phyloP scores from a whole-genome alignment of 2,329 filamentous ascomycete genomes.

The Botrytis porri region DNA sequence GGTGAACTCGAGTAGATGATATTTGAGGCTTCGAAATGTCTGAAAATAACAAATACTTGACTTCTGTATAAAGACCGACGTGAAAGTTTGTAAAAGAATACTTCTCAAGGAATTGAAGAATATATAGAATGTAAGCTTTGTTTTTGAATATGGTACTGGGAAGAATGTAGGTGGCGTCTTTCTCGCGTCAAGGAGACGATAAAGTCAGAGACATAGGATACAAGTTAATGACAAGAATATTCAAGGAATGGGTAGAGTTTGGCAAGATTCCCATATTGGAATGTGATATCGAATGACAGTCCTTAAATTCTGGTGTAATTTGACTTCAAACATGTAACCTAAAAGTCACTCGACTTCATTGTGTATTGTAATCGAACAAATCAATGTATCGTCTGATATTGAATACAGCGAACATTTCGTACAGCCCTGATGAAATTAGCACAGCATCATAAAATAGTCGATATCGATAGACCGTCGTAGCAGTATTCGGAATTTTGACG shows the following conservation, averaged over 20 bases:
- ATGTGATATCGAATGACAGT: constrained; percentile 2
- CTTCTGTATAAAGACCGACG: constrained; percentile 8
- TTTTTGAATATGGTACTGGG: neutral
- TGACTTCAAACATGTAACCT: neutral
- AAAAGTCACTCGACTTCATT: constrained; percentile 3
- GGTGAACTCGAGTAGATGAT: constrained; percentile 1
- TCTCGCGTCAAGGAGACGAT: neutral
- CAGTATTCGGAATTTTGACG: neutral
- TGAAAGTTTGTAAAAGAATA: constrained; percentile 6
- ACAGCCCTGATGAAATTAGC: neutral
- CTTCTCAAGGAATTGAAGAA: neutral
- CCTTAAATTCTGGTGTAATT: neutral
- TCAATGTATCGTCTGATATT: neutral
- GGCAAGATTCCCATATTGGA: constrained; percentile 9
- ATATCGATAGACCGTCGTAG: neutral
- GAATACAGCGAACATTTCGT: neutral
- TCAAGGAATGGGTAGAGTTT: constrained; percentile 9
- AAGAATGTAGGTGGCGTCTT: constrained; percentile 18
- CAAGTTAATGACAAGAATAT: neutral
- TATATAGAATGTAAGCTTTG: constrained; percentile 18
- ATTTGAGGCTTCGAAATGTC: constrained; percentile 14
- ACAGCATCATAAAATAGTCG: neutral
- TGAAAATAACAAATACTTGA: constrained; percentile 13
- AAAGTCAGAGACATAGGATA: neutral
- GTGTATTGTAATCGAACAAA: neutral